phyloP scores from a whole-genome alignment of 2,329 filamentous ascomycete genomes.

The Curvularia hawaiiensis region DNA sequence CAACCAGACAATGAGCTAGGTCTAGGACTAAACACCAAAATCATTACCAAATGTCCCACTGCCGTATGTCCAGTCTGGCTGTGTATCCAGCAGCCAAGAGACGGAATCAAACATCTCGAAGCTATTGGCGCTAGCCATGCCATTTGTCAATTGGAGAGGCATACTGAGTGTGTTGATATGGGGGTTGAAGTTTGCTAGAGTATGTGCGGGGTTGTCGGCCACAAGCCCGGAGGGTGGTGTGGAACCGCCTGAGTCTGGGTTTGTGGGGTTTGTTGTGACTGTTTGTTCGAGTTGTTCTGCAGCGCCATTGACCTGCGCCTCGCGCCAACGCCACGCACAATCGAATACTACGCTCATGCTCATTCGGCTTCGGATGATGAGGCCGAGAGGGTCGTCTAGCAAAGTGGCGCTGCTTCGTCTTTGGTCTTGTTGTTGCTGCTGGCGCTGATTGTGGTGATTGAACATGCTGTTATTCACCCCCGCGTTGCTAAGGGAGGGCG shows the following conservation, averaged over 20 bases:
- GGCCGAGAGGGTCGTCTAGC: conserved; percentile 73
- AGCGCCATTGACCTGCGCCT: conserved; percentile 60
- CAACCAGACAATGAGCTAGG: no score
- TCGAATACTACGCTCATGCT: conserved; percentile 87
- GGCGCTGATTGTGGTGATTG: conserved; percentile 33
- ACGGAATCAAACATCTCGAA: conserved; percentile 85
- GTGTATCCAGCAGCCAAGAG: conserved; percentile 92
- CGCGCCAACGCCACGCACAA: conserved; percentile 84
- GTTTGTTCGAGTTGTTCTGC: conserved; percentile 60
- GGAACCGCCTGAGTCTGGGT: conserved; percentile 73
- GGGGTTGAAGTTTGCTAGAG: conserved; percentile 44
- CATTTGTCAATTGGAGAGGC: conserved; percentile 66
- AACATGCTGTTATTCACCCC: conserved; percentile 42
- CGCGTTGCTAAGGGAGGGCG: conserved; percentile 41
- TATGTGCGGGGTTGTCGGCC: conserved; percentile 41
- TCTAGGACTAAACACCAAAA: conserved; percentile 27
- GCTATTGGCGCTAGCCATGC: conserved; percentile 48
- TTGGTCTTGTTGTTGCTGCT: conserved; percentile 29
- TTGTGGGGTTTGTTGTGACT: conserved; percentile 85
- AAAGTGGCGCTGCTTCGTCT: conserved; percentile 37
- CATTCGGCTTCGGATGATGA: conserved; percentile 82
- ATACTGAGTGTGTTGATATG: conserved; percentile 50
- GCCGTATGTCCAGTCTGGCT: conserved; percentile 43
- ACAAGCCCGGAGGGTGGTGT: conserved; percentile 58
- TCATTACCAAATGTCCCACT: conserved; percentile 37